Evolutionary conservation across 305 asterid species (phyloP).

Genomic region (Fraxinus velutina): DNA sequence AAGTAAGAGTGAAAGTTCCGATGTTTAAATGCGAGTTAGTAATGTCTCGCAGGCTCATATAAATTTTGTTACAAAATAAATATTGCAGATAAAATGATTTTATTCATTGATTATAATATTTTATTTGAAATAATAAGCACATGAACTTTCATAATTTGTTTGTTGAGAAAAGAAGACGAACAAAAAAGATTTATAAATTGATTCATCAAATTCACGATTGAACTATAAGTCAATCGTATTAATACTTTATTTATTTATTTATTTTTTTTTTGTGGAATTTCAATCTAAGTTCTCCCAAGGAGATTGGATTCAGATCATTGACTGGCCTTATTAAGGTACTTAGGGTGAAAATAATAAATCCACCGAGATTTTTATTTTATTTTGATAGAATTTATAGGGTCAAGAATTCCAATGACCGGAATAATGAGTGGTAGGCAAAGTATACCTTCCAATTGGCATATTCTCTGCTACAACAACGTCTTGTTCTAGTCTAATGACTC

Average conservation of each 20-base stretch:
- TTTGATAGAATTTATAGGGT: not conserved
- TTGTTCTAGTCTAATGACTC: not conserved
- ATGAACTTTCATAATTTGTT: not conserved
- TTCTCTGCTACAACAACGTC: not conserved
- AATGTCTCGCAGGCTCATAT: not conserved
- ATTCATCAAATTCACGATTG: not conserved
- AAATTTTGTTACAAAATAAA: not conserved
- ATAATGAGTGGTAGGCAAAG: not conserved
- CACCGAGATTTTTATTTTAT: not conserved
- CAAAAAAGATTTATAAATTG: too few species aligned
- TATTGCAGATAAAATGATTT: not conserved
- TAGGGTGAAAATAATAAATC: not conserved
- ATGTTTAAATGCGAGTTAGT: not conserved
- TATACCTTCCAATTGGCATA: not conserved
- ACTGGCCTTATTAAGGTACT: not conserved
- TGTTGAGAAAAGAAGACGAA: not conserved
- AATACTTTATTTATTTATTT: too few species aligned
- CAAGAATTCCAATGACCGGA: not conserved
- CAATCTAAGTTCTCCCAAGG: not conserved
- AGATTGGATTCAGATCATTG: not conserved
- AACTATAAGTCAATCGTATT: not conserved
- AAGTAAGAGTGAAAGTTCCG: too few species aligned
- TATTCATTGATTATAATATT: too few species aligned
- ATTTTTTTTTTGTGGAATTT: too few species aligned
- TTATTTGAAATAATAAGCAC: not conserved